These are phyloP conservation scores for Candida orba DNA, from an alignment of 805 yeast genomes.

Conservation along the genomic window DNA sequence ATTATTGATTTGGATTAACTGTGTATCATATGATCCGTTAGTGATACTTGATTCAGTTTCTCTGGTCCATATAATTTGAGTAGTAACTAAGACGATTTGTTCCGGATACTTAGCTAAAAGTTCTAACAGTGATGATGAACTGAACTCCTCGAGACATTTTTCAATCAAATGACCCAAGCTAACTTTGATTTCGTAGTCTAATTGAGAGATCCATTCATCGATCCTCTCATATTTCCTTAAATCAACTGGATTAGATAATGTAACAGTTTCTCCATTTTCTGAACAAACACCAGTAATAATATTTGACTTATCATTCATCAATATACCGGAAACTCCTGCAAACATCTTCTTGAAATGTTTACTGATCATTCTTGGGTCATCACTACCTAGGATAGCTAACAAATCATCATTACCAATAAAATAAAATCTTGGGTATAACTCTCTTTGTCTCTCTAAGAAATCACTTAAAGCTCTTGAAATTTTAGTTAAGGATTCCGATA, in stretches of 20 bases:
- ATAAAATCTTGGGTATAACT: slow-evolving; percentile 70
- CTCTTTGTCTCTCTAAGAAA: slow-evolving; percentile 75
- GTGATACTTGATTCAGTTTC: slow-evolving; percentile 28
- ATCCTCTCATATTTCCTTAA: slow-evolving; percentile 35
- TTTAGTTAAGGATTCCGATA: slow-evolving; percentile 47
- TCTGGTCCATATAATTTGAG: slow-evolving; percentile 52
- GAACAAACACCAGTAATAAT: slow-evolving; percentile 45
- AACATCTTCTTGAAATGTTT: slow-evolving; percentile 67
- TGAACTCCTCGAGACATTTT: slow-evolving; percentile 26
- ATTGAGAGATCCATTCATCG: slow-evolving; percentile 52
- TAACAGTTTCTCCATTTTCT: slow-evolving; percentile 55
- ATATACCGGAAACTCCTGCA: slow-evolving; percentile 47
- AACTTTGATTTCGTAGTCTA: slow-evolving; percentile 47
- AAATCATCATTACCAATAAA: slow-evolving; percentile 89
- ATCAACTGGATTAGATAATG: slow-evolving; percentile 36
- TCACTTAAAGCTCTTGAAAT: slow-evolving; percentile 64
- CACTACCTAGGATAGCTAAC: slow-evolving; percentile 70
- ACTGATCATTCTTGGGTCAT: slow-evolving; percentile 39
- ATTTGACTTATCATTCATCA: slow-evolving; percentile 26
- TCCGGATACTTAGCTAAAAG: slow-evolving; percentile 40
- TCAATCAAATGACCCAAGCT: slow-evolving; percentile 36
- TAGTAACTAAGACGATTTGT: slow-evolving; percentile 48
- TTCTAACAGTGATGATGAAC: slow-evolving; percentile 11
- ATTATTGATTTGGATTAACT: slow-evolving; percentile 11
- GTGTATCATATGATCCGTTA: slow-evolving; percentile 14